Evolutionary conservation across 768 basidiomycete species (phyloP), one percentile per base, ranked within the genome.

Genomic region (Kwoniella sp.): DNA sequence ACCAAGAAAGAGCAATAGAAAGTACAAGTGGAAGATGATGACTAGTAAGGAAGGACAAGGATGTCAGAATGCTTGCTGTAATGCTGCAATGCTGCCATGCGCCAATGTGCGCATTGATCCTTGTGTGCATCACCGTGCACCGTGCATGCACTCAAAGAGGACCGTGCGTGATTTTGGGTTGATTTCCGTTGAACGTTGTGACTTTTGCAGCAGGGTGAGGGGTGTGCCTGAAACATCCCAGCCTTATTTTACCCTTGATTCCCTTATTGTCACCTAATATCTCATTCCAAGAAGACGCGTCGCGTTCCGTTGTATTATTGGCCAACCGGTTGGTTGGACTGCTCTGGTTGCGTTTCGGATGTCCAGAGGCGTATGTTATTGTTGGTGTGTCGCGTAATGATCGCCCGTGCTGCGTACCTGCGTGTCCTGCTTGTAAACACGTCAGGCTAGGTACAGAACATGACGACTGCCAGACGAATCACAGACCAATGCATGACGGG

Each of bases 161-260:
- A 11, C 23, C 29, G n/a, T 17, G 13, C 20, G 29, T 55, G n/a
- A 23, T 55, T 55, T 29, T 55, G 30, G 31, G n/a, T n/a, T 5
- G 29, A 31, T 5, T 55, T 55, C 23, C 2, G n/a, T 53, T n/a
- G n/a, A 25, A n/a, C n/a, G 22, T 3, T 53, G 52, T 55, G n/a
- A 55, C 54, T 26, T 22, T 25, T 17, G 26, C 28, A 23, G 22
- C 17, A 13, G 50, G 12, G 25, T 53, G 11, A 51, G 30, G 48
- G 31, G 51, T 52, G 58, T 60, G 58, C 58, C 58, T 60, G 58
- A 47, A 29, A 60, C 58, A 60, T 25, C 52, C 34, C 29, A 60
- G 58, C 58, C 58, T 60, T 47, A 34, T 51, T 25, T 29, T 28
- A 20, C n/a, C 48, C 34, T 55, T 7, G 13, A 37, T 13, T 13